Percentiles rank a stretch among this genome's conserved stretches.
phyloP scores from a whole-genome alignment of 306 rosid species.

The Quercus wislizeni region DNA sequence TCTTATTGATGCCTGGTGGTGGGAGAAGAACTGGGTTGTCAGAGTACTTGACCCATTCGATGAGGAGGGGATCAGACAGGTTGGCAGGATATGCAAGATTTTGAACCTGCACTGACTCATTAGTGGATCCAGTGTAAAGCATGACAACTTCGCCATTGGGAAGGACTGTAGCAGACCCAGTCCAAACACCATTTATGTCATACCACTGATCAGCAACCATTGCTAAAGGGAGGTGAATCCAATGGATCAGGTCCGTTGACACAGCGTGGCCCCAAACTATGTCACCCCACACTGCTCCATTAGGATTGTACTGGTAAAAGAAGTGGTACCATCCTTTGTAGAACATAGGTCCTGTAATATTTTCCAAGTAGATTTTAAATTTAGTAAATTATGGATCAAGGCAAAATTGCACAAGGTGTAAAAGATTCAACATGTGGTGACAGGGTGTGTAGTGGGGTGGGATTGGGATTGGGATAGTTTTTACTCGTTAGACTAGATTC shows the following conservation, averaged over 20 bases:
- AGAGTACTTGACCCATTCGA: conserved; percentile 66
- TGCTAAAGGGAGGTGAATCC: conserved; percentile 87
- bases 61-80: conserved; percentile 64
- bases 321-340: conserved; percentile 94
- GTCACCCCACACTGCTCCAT: conserved; percentile 84
- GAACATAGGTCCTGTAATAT: conserved; percentile 65
- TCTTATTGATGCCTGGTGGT: conserved; percentile 48
- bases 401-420: not conserved
- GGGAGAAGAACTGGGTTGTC: conserved; percentile 72
- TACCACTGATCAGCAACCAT: conserved; percentile 79
- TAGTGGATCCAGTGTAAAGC: conserved; percentile 89
- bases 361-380: not conserved
- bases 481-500: not conserved
- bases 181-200: conserved; percentile 77
- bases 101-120: conserved; percentile 71
- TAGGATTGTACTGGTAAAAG: conserved; percentile 87
- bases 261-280: conserved; percentile 92
- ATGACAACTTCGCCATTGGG: conserved; percentile 54
- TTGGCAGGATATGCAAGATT: conserved; percentile 76
- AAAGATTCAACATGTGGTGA: not conserved
- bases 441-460: not conserved
- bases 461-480: not conserved
- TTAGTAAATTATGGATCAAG: not conserved
- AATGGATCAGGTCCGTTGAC: conserved; percentile 75
- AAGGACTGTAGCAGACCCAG: conserved; percentile 85